phyloP scores from a whole-genome alignment of 768 basidiomycete species.

The Rubroboletus satanas region DNA sequence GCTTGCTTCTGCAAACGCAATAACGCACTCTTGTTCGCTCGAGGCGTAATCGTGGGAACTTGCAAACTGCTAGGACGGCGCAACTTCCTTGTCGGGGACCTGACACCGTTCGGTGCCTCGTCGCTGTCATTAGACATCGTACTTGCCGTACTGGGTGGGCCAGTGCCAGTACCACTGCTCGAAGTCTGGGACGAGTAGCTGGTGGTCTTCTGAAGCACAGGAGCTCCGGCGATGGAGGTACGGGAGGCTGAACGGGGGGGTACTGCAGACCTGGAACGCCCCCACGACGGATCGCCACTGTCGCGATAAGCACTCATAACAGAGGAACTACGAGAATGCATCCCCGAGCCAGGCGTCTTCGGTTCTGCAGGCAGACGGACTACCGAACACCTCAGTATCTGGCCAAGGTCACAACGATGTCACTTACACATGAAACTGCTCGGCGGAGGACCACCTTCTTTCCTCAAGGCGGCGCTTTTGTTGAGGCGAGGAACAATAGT shows the following conservation, averaged over 20 bases:
- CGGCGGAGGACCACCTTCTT: slow-evolving; percentile 50
- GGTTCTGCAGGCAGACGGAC: slow-evolving; percentile 45
- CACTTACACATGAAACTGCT: slow-evolving; percentile 71
- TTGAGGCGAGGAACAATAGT: slow-evolving; percentile 43
- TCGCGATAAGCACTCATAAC: slow-evolving; percentile 30
- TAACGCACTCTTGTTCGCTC: slow-evolving; percentile 70
- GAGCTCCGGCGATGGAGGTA: slow-evolving; percentile 25
- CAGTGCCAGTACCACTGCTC: slow-evolving; percentile 23
- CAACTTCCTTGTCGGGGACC: slow-evolving; percentile 26
- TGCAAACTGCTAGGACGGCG: slow-evolving; percentile 57
- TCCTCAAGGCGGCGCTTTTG: slow-evolving; percentile 41
- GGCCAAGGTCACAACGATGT: too few species aligned
- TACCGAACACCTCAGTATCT: slow-evolving; percentile 22
- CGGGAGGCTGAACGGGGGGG: slow-evolving; percentile 44
- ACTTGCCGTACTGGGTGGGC: slow-evolving; percentile 28
- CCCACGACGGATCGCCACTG: slow-evolving; percentile 8
- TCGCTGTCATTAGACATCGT: slow-evolving; percentile 23
- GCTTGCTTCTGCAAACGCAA: slow-evolving; percentile 67
- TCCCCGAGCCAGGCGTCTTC: slow-evolving; percentile 38
- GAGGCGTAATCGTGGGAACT: slow-evolving; percentile 61
- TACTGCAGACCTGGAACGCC: slow-evolving; percentile 15
- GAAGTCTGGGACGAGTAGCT: slow-evolving; percentile 27
- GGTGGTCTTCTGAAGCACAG: slow-evolving; percentile 15
- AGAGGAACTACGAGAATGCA: slow-evolving; percentile 43
- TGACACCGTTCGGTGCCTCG: slow-evolving; percentile 14